Base-by-base conservation (phyloP, 345 rosid species). In the Zanthoxylum bungeanum region DNA sequence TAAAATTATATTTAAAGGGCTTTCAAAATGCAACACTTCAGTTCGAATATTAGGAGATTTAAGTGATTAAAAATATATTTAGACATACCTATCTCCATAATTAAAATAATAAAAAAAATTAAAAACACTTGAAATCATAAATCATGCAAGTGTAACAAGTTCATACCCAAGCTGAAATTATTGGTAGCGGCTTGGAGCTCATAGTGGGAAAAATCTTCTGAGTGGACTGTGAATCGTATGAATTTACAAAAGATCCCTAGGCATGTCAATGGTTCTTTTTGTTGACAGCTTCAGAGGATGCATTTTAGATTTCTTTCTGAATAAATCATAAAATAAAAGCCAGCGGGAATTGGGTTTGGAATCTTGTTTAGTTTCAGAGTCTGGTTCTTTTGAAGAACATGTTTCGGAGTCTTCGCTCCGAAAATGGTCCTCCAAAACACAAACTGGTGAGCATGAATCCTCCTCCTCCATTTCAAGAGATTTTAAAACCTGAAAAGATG, bases 361-460 rank as follows among this genome's bases (percentile, higher is more conserved):
- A 50, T 66, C 80, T 39, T 57, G 74, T 50, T 60, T 56, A 31
- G 77, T 0, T 56, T 80, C 77, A 1, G 73, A 75, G 36, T 83
- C 83, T 16, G 84, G 77, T 60, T 77, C 76, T 55, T 74, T 74
- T 1, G 82, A 76, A 28, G 85, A 83, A 42, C 78, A 74, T 64
- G 75, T 75, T 42, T 76, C 89, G 0, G 84, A 87, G 67, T 85
- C 92, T 76, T 91, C 89, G 33, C 82, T 93, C 75, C 85, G 85
- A 63, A 93, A 87, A 76, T 85, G 88, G 69, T 91, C 98, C 80
- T 93, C 97, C 7, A 93, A 86, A 75, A 90, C 93, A 60, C 97
- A 88, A 9, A 69, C 78, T 0, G 97, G 97, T 0, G 91, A 89
- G 73, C 71, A 72, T 14, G 87, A 47, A 58, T 81, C 88, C 59